A percentile compares a stretch with the other conserved stretches of the same genome.
Evolutionary conservation across 208 protist species (phyloP).

Genomic region (Leptomonas seymouri): DNA sequence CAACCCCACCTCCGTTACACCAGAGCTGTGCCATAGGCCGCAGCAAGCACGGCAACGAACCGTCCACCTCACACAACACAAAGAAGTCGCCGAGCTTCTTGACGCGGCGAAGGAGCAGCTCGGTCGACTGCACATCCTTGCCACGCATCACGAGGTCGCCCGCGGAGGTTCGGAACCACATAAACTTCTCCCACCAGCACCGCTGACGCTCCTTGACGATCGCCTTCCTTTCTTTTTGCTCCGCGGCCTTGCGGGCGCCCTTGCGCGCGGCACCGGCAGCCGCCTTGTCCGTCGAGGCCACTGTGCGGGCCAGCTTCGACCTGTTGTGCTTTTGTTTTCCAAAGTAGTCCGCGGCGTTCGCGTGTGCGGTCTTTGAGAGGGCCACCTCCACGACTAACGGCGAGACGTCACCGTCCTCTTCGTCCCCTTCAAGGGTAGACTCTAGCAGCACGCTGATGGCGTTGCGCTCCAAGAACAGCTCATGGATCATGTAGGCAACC

Average conservation of each 20-base stretch:
- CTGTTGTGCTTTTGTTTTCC: constrained; percentile 75
- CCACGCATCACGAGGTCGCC: constrained; percentile 96
- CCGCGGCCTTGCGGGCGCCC: constrained; percentile 57
- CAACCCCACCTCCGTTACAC: constrained; percentile 3
- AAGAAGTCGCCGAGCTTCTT: constrained; percentile 93
- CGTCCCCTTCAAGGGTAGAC: constrained; percentile 52
- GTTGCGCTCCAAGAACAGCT: constrained; percentile 91
- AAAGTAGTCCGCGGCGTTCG: constrained; percentile 96
- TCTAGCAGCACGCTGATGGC: constrained; percentile 85
- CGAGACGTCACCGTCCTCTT: constrained; percentile 59
- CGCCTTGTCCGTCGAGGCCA: constrained; percentile 76
- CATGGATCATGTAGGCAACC: constrained; percentile 93
- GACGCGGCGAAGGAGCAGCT: constrained; percentile 90
- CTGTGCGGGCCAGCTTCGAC: constrained; percentile 89
- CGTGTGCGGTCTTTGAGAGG: constrained; percentile 91
- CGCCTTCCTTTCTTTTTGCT: constrained; percentile 64
- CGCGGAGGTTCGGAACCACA: constrained; percentile 97
- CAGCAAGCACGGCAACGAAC: constrained; percentile 92
- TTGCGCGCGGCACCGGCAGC: constrained; percentile 86
- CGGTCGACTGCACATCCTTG: constrained; percentile 96
- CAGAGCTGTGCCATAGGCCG: constrained; percentile 80
- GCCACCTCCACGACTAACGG: constrained; percentile 91
- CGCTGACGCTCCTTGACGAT: constrained; percentile 89
- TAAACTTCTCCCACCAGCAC: constrained; percentile 99
- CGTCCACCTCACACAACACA: constrained; percentile 96